Conservation (phyloP, 2,329 filamentous ascomycete genomes). For the Fusarium sterilihyphosum region DNA sequence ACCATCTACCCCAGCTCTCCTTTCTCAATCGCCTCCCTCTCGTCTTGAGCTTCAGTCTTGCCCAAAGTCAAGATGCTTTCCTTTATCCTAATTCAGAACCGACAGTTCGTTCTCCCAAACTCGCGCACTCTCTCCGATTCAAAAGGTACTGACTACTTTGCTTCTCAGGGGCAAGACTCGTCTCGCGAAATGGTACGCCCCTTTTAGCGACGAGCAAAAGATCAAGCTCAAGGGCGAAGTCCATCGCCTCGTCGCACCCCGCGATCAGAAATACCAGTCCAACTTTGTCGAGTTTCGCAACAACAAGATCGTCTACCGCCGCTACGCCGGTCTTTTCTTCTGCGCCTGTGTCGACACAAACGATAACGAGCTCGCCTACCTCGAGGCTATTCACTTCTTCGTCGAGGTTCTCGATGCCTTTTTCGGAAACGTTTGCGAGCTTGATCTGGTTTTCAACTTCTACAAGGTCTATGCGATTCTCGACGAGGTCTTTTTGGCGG, state of each 20-base stretch:
- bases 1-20: conserved; percentile 13
- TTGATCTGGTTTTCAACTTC: conserved; percentile 88
- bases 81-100: conserved; percentile 90
- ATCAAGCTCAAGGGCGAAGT: conserved; percentile 99
- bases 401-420: conserved; percentile 98
- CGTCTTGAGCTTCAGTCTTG: conserved; percentile 2
- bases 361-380: conserved; percentile 95
- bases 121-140: not conserved
- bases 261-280: conserved; percentile 99
- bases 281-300: conserved; percentile 98
- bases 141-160: not conserved
- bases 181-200: conserved; percentile 98
- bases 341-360: conserved; percentile 99
- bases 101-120: conserved; percentile 68
- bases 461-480: conserved; percentile 96
- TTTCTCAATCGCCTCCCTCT: not conserved
- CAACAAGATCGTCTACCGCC: conserved; percentile 96
- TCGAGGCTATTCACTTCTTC: conserved; percentile 99
- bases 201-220: conserved; percentile 98
- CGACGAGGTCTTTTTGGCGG: conserved; percentile 96
- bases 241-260: conserved; percentile 95
- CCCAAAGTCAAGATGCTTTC: conserved; percentile 68
- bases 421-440: conserved; percentile 98
- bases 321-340: conserved; percentile 98
- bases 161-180: conserved; percentile 89